These are phyloP conservation scores for Verticillium zaregamsianum DNA, from an alignment of 2,329 filamentous ascomycete genomes.

Conservation along the genomic window DNA sequence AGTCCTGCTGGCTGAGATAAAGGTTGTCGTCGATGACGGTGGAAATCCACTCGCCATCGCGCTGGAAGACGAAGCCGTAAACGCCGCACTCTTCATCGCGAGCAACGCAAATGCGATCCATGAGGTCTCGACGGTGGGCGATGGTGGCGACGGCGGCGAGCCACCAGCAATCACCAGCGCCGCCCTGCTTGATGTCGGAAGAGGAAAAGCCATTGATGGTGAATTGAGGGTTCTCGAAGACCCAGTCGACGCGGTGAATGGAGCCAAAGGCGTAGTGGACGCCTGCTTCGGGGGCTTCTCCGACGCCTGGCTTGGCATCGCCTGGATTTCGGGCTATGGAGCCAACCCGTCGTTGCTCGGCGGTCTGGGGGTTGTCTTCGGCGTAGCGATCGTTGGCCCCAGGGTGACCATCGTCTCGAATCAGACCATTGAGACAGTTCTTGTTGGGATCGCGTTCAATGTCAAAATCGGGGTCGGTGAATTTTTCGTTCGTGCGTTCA, in stretches of 20 bases:
- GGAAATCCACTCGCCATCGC: constrained; percentile 68
- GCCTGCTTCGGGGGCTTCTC: background rate
- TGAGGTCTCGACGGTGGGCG: constrained; percentile 59
- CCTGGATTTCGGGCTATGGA: background rate
- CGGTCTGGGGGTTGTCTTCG: background rate
- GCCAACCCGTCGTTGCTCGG: background rate
- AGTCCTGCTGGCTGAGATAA: constrained; percentile 21
- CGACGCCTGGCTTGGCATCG: background rate
- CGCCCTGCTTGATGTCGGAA: constrained; percentile 38
- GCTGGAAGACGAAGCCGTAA: constrained; percentile 70
- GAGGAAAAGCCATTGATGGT: constrained; percentile 33
- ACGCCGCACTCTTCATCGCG: constrained; percentile 65
- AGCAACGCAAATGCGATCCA: constrained; percentile 63
- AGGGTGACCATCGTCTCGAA: constrained; percentile 8
- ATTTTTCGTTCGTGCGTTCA: constrained; percentile 39
- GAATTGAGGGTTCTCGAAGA: constrained; percentile 36
- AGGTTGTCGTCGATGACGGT: constrained; percentile 68
- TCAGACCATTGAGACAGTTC: constrained; percentile 32
- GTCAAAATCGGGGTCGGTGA: constrained; percentile 39
- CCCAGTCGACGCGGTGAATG: constrained; percentile 38
- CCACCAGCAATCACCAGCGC: constrained; percentile 68
- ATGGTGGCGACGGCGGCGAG: constrained; percentile 66
- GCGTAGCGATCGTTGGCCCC: background rate
- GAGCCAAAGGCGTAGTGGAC: constrained; percentile 27
- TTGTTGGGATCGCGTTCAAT: constrained; percentile 30